Percentiles rank a stretch among this genome's conserved stretches.
Evolutionary conservation across 148 eudicot genomes (phyloP).

Genomic region (Amaranthus cruentus): DNA sequence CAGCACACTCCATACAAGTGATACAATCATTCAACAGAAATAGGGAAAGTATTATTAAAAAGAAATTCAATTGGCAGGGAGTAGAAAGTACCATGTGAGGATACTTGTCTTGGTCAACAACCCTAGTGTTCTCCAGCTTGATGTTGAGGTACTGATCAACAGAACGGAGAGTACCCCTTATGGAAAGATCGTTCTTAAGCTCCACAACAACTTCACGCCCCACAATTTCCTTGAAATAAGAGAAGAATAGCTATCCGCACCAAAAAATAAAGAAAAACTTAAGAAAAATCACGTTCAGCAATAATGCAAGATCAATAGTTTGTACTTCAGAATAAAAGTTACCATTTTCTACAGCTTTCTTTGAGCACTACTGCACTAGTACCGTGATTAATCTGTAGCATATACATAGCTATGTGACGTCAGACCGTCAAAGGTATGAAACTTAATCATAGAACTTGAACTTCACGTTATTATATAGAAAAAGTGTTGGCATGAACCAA

Average conservation of each 20-base stretch:
- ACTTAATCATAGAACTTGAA: too few relatives aligned
- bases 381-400: neutral
- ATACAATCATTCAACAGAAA: neutral
- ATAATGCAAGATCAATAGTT: neutral
- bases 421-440: too few relatives aligned
- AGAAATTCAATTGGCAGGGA: neutral
- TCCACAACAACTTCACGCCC: conserved; percentile 96
- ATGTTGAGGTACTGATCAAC: conserved; percentile 97
- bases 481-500: too few relatives aligned
- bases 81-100: conserved; percentile 75
- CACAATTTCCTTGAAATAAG: conserved; percentile 89
- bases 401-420: neutral
- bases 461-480: too few relatives aligned
- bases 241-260: conserved; percentile 79
- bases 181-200: conserved; percentile 89
- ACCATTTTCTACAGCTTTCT: neutral
- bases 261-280: neutral
- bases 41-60: neutral
- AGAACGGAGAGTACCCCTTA: conserved; percentile 83
- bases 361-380: neutral
- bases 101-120: conserved; percentile 96
- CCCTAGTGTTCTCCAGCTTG: conserved; percentile 94
- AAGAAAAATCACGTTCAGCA: neutral
- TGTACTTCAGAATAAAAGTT: neutral
- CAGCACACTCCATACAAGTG: neutral